phyloP scores from a whole-genome alignment of 1,284 basidiomycete genomes.

The Prillingera fragicola region DNA sequence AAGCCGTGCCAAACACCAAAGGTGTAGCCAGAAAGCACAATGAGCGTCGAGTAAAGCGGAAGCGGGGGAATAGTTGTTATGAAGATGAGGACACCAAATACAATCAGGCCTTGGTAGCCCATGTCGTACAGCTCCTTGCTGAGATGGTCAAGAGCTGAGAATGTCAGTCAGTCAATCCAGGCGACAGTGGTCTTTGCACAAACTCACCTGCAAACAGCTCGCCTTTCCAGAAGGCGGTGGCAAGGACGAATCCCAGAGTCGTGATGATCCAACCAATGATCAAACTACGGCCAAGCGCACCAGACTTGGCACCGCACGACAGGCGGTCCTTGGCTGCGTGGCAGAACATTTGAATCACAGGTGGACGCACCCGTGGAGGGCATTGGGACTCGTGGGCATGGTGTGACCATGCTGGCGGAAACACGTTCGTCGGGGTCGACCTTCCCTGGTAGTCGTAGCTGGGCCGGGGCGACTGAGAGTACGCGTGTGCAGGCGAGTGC shows the following conservation, averaged over 20 bases:
- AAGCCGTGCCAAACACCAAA: slow-evolving; percentile 53
- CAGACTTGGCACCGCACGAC: slow-evolving; percentile 13
- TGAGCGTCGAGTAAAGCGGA: slow-evolving; percentile 53
- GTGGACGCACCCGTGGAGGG: slow-evolving; percentile 2
- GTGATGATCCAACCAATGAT: slow-evolving; percentile 44
- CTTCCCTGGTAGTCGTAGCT: too few relatives aligned
- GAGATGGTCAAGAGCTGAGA: slow-evolving; percentile 39
- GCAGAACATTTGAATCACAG: slow-evolving; percentile 1
- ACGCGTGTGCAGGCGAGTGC: too few relatives aligned
- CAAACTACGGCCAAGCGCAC: slow-evolving; percentile 31
- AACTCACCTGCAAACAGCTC: slow-evolving; percentile 43
- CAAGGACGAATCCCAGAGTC: slow-evolving; percentile 36
- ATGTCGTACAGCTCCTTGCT: slow-evolving; percentile 36
- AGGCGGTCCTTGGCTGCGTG: slow-evolving; percentile 11
- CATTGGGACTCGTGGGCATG: slow-evolving; percentile 2
- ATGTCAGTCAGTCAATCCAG: background rate
- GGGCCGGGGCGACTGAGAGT: too few relatives aligned
- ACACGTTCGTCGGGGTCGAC: too few relatives aligned
- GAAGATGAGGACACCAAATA: slow-evolving; percentile 46
- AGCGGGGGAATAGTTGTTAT: slow-evolving; percentile 49
- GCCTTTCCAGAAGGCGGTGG: slow-evolving; percentile 39
- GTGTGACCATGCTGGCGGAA: too few relatives aligned
- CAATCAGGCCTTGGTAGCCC: slow-evolving; percentile 40
- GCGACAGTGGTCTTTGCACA: background rate
- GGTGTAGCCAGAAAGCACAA: slow-evolving; percentile 52